Evolutionary conservation across 139 green algal species (phyloP), one percentile per base, ranked within the genome.

Genomic region (Yamagishiella unicocca): DNA sequence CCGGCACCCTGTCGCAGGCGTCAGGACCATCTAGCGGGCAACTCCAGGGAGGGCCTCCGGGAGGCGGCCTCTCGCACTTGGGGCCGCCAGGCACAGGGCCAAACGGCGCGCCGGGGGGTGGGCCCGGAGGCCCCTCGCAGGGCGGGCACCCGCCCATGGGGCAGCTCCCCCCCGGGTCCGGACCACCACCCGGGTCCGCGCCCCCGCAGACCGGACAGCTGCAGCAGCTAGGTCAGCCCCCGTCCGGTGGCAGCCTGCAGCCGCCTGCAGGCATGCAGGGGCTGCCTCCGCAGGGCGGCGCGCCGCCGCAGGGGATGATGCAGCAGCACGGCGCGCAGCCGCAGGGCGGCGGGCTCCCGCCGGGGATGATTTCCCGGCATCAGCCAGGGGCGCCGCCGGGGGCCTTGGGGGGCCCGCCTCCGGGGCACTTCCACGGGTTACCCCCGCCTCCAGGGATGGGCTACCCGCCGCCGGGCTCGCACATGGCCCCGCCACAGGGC

Each of bases 381-480:
- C 76, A 54, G 4, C 78, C 78, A 3, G 40, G 40, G 58, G n/a
- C 10, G 58, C 37, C 25, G 78, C 72, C 29, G 72, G 72, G 45
- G 10, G 72, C 75, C 19, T 24, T 80, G 72, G 42, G 29, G 29
- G 4, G 21, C 40, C 70, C 70, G 70, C 38, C 42, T 24, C 46
- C 73, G 73, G 46, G n/a, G 73, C 46, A 45, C 14, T 67, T 62
- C n/a, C 73, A 27, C 40, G 46, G 46, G 7, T 33, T 82, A 46
- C 58, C 77, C 38, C 77, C 55, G 22, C 55, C 77, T 6, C n/a
- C n/a, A 10, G 58, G 77, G n/a, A 74, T 73, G 77, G 55, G 55
- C 8, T 74, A 73, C n/a, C 77, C 77, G 37, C 77, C 77, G 45
- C 74, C 29, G 9, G 40, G 40, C 22, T 2, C 3, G 9, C 74